Conservation (phyloP, 257 asterid genomes). For the Leonotis leonurus region DNA sequence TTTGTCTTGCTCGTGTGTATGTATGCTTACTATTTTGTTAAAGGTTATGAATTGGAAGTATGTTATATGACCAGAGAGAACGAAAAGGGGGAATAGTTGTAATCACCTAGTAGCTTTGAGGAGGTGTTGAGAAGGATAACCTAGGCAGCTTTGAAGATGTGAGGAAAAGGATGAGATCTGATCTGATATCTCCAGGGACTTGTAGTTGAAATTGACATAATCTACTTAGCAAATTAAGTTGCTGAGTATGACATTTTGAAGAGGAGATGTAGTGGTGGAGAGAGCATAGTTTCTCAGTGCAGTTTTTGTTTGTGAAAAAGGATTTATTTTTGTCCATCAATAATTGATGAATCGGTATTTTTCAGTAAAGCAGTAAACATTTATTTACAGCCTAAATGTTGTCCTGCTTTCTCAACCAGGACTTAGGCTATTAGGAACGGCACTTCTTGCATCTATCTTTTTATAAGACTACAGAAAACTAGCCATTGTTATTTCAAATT, state of each 20-base stretch:
- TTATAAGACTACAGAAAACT: not conserved
- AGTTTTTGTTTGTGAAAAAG: not conserved
- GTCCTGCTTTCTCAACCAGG: not conserved
- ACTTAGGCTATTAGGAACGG: not conserved
- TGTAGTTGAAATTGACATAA: not conserved
- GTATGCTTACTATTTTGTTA: not conserved
- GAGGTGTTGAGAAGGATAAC: not conserved
- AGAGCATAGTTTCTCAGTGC: not conserved
- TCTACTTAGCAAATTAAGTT: not conserved
- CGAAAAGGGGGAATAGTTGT: not conserved
- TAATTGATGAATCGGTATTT: not conserved
- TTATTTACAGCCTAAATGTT: not conserved
- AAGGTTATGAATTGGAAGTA: not conserved
- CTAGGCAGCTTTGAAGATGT: not conserved
- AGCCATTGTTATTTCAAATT: not conserved
- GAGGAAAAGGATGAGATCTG: not conserved
- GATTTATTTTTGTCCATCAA: not conserved
- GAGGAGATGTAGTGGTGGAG: not conserved
- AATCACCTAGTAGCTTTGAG: not conserved
- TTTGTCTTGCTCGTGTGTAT: not conserved
- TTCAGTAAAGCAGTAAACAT: not conserved
- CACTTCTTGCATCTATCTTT: not conserved
- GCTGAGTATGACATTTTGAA: not conserved
- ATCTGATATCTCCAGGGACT: not conserved
- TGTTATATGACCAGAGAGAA: not conserved